Evolutionary conservation across 768 basidiomycete species (phyloP), one percentile per base, ranked within the genome.

Genomic region (Panaeolus papilionaceus): DNA sequence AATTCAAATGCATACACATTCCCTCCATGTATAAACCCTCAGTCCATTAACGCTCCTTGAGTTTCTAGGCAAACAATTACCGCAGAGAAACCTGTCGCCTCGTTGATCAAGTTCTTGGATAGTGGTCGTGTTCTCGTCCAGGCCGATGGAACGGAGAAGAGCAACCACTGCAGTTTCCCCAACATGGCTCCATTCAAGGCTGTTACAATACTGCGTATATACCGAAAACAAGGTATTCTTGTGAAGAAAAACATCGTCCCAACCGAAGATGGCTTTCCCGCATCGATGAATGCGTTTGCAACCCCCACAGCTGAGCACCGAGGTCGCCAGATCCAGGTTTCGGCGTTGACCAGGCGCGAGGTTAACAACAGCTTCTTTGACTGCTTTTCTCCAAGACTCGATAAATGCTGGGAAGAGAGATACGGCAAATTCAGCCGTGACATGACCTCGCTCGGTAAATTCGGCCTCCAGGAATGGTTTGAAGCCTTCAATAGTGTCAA

Each of bases 31-130:
- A 64, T 73, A 75, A 4, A 67, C 74, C 38, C 68, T 71, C 47
- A 70, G 44, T 12, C 70, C 71, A 20, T 38, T 68, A n/a, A 69
- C 64, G 5, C 72, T 72, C 11, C 65, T 20, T 3, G 67, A 68
- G 38, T 68, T 64, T 23, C 65, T 64, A 26, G 70, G 62, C 64
- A 68, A 61, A 38, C 74, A 73, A 40, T 70, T 70, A 3, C 70
- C 72, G 45, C 74, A 74, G 12, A 75, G 9, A 54, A 75, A 75
- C 44, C 74, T 67, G 44, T 69, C 74, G 38, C 71, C 67, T 12
- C 71, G 67, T 23, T 40, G 12, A 63, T 71, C 62, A 71, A 73
- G 70, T 18, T 71, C 69, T 42, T 71, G 40, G 1, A 68, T 38
- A 1, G 74, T 75, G 2, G 74, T 63, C 1, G 68, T 72, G 23